phyloP scores from a whole-genome alignment of 306 rosid genomes.

The Bauhinia variegata region DNA sequence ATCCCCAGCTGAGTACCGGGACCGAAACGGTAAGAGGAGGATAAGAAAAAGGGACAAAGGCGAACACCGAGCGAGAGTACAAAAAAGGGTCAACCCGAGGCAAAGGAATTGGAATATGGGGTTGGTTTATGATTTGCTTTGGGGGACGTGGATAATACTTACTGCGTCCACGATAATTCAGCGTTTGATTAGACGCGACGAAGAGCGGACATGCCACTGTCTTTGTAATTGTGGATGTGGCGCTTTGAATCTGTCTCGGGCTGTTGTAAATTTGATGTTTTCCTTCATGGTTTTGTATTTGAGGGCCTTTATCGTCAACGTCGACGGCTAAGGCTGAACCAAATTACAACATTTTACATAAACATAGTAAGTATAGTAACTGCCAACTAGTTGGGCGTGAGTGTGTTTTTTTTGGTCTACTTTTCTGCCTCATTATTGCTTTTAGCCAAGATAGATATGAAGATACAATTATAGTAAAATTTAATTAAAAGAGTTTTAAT shows the following conservation, averaged over 20 bases:
- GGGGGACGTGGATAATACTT: constrained; percentile 7
- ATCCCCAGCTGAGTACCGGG: constrained; percentile 13
- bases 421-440: constrained; percentile 25
- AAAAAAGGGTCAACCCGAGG: constrained; percentile 52
- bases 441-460: too few species aligned
- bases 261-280: not conserved
- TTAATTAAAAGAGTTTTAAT: too few species aligned
- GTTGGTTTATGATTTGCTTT: constrained; percentile 39
- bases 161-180: constrained; percentile 6
- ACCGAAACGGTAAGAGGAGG: constrained; percentile 4
- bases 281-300: not conserved
- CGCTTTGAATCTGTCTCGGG: not conserved
- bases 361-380: not conserved
- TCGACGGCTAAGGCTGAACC: not conserved
- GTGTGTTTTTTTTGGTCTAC: not conserved
- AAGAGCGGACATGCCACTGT: too few species aligned
- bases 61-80: not conserved
- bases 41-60: constrained; percentile 29
- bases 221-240: too few species aligned
- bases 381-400: not conserved
- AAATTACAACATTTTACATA: not conserved
- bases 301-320: constrained; percentile 4
- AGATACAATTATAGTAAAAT: too few species aligned
- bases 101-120: not conserved
- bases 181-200: too few species aligned